These are phyloP conservation scores for Vitellaria paradoxa DNA, from an alignment of 179 eudicot species.

Conservation along the genomic window DNA sequence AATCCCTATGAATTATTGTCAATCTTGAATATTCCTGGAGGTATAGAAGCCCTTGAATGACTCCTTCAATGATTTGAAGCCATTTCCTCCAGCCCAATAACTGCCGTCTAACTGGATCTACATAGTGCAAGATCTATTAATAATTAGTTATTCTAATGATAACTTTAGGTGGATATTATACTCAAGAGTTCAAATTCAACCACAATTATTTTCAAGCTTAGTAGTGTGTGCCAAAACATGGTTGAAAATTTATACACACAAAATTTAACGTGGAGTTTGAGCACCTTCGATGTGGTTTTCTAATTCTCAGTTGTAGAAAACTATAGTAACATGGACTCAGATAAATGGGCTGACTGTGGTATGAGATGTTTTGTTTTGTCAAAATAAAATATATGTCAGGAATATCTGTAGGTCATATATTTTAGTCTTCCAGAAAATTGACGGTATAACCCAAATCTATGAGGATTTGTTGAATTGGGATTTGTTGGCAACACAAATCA, in stretches of 20 bases:
- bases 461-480: no score
- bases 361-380: not conserved
- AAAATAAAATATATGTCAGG: no score
- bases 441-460: not conserved
- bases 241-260: not conserved
- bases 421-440: not conserved
- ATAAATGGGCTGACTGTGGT: no score
- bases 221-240: not conserved
- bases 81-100: slow-evolving; percentile 24
- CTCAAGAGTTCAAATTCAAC: not conserved
- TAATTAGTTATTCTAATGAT: not conserved
- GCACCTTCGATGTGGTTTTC: no score
- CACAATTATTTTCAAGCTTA: not conserved
- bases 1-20: slow-evolving; percentile 25
- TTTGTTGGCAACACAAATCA: no score
- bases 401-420: no score
- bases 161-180: not conserved
- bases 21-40: slow-evolving; percentile 32
- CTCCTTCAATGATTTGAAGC: slow-evolving; percentile 27
- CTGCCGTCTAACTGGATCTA: slow-evolving; percentile 17
- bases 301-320: no score
- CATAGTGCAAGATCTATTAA: not conserved
- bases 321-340: no score
- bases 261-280: no score
- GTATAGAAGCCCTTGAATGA: slow-evolving; percentile 30